phyloP scores from a whole-genome alignment of 495 filamentous ascomycete genomes.

The Aspergillus coremiiformis region DNA sequence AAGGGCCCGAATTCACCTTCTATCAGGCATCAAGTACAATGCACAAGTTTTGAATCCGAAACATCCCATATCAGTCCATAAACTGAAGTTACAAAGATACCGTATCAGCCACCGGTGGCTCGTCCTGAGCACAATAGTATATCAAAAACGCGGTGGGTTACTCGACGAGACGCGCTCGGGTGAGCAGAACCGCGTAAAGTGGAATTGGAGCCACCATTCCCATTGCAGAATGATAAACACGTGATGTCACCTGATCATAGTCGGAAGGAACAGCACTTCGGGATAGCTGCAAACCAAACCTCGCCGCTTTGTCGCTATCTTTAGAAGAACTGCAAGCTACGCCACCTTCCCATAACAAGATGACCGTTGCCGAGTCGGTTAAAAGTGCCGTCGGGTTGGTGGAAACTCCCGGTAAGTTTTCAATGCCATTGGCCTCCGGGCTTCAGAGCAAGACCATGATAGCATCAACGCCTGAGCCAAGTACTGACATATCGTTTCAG shows the following conservation, averaged over 20 bases:
- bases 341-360: constrained; percentile 22
- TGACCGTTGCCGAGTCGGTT: constrained; percentile 46
- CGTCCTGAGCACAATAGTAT: constrained; percentile 14
- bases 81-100: constrained; percentile 2
- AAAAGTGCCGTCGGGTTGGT: constrained; percentile 48
- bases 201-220: constrained; percentile 24
- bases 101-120: constrained; percentile 22
- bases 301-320: constrained; percentile 19
- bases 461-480: not conserved
- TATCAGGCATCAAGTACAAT: constrained; percentile 8
- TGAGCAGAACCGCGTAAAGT: constrained; percentile 22
- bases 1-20: constrained; percentile 2
- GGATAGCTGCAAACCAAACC: constrained; percentile 29
- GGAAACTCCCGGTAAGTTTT: constrained; percentile 36
- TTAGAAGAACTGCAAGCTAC: constrained; percentile 10
- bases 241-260: constrained; percentile 27
- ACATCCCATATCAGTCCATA: not conserved
- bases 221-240: constrained; percentile 7
- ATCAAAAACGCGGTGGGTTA: constrained; percentile 22
- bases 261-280: constrained; percentile 26
- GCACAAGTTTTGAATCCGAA: not conserved
- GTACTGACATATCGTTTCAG: constrained; percentile 23
- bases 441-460: not conserved
- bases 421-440: constrained; percentile 14
- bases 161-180: constrained; percentile 18